These are phyloP conservation scores for Penicillium sp. DNA, from an alignment of 2,329 filamentous ascomycete species.

Conservation along the genomic window DNA sequence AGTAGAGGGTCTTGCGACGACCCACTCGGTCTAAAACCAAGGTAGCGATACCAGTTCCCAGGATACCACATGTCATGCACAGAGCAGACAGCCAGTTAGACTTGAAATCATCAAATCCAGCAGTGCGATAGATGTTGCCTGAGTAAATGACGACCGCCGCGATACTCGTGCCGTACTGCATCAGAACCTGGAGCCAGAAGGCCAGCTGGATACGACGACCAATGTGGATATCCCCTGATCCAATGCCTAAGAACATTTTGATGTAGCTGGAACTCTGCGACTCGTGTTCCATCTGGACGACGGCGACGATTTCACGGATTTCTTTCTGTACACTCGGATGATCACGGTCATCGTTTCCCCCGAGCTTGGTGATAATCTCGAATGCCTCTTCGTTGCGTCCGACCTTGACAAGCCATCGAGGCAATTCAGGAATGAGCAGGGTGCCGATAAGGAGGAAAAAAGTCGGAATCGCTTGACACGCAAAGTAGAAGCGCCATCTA, in stretches of 20 bases:
- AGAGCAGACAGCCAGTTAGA: slow-evolving; percentile 29
- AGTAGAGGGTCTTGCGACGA: slow-evolving; percentile 36
- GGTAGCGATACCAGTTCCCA: slow-evolving; percentile 29
- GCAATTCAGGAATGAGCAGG: slow-evolving; percentile 26
- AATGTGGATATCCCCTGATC: slow-evolving; percentile 27
- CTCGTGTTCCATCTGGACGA: slow-evolving; percentile 24
- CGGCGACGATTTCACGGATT: slow-evolving; percentile 40
- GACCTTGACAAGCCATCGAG: slow-evolving; percentile 25
- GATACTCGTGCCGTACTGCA: slow-evolving; percentile 32
- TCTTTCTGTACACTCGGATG: slow-evolving; percentile 66
- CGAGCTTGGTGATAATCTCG: slow-evolving; percentile 21
- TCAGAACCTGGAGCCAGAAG: slow-evolving; percentile 33
- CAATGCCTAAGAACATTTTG: slow-evolving; percentile 28
- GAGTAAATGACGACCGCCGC: slow-evolving; percentile 30
- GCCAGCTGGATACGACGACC: slow-evolving; percentile 29
- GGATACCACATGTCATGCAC: slow-evolving; percentile 25
- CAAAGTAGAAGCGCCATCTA: slow-evolving; percentile 27
- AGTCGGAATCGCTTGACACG: slow-evolving; percentile 19
- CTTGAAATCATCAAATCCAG: slow-evolving; percentile 27
- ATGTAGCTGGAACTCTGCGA: slow-evolving; percentile 21
- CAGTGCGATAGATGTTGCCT: slow-evolving; percentile 27
- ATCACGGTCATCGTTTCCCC: slow-evolving; percentile 17
- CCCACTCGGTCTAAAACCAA: slow-evolving; percentile 40
- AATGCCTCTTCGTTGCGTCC: slow-evolving; percentile 22
- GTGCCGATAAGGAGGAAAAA: slow-evolving; percentile 17